Evolutionary conservation across 2,329 filamentous ascomycete genomes (phyloP), one percentile per base, ranked within the genome.

Genomic region (Zymoseptoria ardabiliae): DNA sequence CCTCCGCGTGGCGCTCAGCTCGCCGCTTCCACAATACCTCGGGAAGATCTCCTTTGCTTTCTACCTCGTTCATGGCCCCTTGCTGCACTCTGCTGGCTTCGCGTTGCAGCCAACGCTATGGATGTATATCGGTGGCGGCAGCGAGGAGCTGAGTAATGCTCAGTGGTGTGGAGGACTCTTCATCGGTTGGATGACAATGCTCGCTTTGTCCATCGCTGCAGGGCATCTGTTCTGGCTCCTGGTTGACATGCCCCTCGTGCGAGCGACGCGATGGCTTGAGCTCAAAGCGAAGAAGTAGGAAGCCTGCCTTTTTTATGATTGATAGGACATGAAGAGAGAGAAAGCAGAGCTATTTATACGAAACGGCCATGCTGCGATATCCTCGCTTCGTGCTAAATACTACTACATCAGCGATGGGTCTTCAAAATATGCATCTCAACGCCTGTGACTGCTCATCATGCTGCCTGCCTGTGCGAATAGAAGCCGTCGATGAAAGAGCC

Each of bases 11-110:
- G 50, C 58, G 17, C 49, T 63, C 1, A 59, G 55, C 41, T 61
- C 56, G 3, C 22, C 54, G 3, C 53, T 59, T 4, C 52, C 59
- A 20, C 62, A 62, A 23, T 65, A 63, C 21, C 57, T 63, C 1
- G 63, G 63, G 17, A 63, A 58, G 50, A 57, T 60, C 10, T 61
- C 58, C 1, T 63, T 57, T 55, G 61, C 56, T 2, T 57, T 65
- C 41, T 64, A 65, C 49, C 54, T 63, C 7, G 58, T 61, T 8
- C 63, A 65, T 30, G 61, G 60, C 17, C 62, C 60, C 0, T 20
- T 64, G 11, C 41, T 63, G 2, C 61, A 63, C n/a, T 63, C 61
- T 2, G 21, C 45, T 0, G 61, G 57, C n/a, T 61, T 61, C 13
- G 54, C 59, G n/a, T 25, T 63, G n/a, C 61, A 63, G 51, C 61